Evolutionary conservation across 345 rosid species (phyloP).

Genomic region (Punica granatum): DNA sequence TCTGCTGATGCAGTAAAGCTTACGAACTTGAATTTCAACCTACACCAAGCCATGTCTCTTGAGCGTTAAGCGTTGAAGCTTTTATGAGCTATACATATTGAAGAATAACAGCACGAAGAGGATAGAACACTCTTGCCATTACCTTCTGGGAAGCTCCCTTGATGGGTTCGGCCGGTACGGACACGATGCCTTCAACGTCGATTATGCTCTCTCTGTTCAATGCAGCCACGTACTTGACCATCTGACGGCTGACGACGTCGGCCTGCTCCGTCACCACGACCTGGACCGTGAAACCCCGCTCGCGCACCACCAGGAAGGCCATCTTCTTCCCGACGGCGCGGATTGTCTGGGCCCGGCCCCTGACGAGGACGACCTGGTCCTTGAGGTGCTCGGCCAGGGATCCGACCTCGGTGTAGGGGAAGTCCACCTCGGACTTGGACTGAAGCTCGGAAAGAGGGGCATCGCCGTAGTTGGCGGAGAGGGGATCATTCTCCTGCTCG

Average conservation of each 20-base stretch:
- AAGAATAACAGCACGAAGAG: neutral
- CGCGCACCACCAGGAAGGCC: slow-evolving; percentile 59
- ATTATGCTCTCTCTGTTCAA: slow-evolving; percentile 63
- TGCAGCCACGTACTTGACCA: slow-evolving; percentile 51
- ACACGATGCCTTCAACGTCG: slow-evolving; percentile 45
- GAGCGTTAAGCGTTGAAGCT: neutral
- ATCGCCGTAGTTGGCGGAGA: slow-evolving; percentile 51
- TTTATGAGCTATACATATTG: neutral
- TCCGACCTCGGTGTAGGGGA: slow-evolving; percentile 39
- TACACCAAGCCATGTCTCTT: slow-evolving; percentile 6
- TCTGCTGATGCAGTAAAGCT: slow-evolving; percentile 50
- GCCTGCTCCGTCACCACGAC: slow-evolving; percentile 48
- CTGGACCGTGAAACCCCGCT: slow-evolving; percentile 65
- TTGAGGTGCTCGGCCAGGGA: slow-evolving; percentile 32
- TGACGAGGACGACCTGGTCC: slow-evolving; percentile 40
- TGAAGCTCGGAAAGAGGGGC: slow-evolving; percentile 51
- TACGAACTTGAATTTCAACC: slow-evolving; percentile 69
- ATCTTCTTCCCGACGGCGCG: slow-evolving; percentile 45
- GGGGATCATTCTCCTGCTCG: slow-evolving; percentile 36
- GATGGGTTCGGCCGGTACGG: slow-evolving; percentile 38
- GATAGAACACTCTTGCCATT: neutral
- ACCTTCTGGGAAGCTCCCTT: slow-evolving; percentile 62
- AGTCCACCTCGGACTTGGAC: slow-evolving; percentile 33
- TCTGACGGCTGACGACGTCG: slow-evolving; percentile 41
- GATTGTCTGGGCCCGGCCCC: slow-evolving; percentile 56